Evolutionary conservation across 257 asterid genomes (phyloP).

Genomic region (Euphrasia confusa): DNA sequence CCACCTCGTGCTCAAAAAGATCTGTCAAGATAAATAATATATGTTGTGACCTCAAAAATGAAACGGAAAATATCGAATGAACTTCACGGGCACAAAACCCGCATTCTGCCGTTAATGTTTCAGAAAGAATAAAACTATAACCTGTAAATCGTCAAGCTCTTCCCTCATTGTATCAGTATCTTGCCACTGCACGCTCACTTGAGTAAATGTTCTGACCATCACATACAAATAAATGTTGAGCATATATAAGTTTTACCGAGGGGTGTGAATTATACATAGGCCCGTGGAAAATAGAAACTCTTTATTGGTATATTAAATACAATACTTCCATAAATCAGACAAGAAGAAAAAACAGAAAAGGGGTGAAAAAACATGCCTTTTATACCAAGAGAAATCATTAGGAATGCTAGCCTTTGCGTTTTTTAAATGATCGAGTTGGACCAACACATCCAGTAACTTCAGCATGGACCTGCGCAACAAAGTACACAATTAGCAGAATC

Average conservation of each 20-base stretch:
- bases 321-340: conserved; percentile 11
- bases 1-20: conserved; percentile 97
- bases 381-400: conserved; percentile 98
- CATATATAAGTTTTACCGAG: conserved; percentile 6
- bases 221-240: conserved; percentile 26
- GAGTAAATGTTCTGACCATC: conserved; percentile 86
- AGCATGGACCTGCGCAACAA: conserved; percentile 86
- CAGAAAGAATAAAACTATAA: conserved; percentile 22
- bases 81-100: conserved; percentile 16
- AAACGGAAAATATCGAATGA: conserved; percentile 19
- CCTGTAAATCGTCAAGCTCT: conserved; percentile 98
- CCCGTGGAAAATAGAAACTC: conserved; percentile 13
- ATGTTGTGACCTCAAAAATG: conserved; percentile 23
- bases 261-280: conserved; percentile 4
- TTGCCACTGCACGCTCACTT: conserved; percentile 99
- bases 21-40: conserved; percentile 48
- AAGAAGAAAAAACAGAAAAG: conserved; percentile 1
- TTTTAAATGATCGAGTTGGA: conserved; percentile 98
- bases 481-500: conserved; percentile 17
- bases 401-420: conserved; percentile 99
- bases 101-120: conserved; percentile 14
- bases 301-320: not conserved
- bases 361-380: conserved; percentile 53
- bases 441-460: conserved; percentile 83
- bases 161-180: conserved; percentile 98